Evolutionary conservation across 2,329 filamentous ascomycete genomes (phyloP), one percentile per base, ranked within the genome.

Genomic region (Fusarium nurragi): DNA sequence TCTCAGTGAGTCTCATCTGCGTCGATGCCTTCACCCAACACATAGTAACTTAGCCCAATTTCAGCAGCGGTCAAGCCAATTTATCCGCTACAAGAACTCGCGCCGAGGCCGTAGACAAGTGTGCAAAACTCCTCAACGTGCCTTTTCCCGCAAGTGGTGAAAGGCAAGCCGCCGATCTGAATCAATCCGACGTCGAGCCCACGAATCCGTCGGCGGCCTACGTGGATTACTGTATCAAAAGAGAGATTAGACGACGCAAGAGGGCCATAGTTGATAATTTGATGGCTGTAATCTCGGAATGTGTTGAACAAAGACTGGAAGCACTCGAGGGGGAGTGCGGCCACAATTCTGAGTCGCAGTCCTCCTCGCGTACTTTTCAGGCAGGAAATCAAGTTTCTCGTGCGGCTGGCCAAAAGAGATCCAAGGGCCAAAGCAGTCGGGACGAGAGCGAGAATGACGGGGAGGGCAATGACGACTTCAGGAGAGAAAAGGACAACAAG

Each of bases 401-500:
- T 28, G 41, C 61, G 22, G 47, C 56, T 18, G 63, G 67, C 13
- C 59, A 71, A 19, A 68, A 69, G 60, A 64, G 68, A 18, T 56
- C 64, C 19, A 60, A 58, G 34, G 54, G 53, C 2, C 49, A 64
- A 22, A 54, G 58, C 6, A 59, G 63, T n/a, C 41, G 54, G 21
- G 70, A 73, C 40, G 75, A 73, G 8, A 72, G 74, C n/a, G 69
- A 75, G n/a, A 51, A 59, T 19, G 66, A 57, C 12, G 59, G 67
- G 22, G 74, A 71, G 11, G 74, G 70, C 7, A 74, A 69, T 16
- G 76, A 68, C 16, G 70, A 69, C 7, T 72, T 25, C 10, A 71
- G 73, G n/a, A 73, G 74, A 54, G 74, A 74, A 23, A 66, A 66
- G 41, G 73, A 74, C 2, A 77, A 67, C 47, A 79, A 79, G 56